Evolutionary conservation across 805 yeast genomes (phyloP).

Genomic region (Yarrowia sp.): DNA sequence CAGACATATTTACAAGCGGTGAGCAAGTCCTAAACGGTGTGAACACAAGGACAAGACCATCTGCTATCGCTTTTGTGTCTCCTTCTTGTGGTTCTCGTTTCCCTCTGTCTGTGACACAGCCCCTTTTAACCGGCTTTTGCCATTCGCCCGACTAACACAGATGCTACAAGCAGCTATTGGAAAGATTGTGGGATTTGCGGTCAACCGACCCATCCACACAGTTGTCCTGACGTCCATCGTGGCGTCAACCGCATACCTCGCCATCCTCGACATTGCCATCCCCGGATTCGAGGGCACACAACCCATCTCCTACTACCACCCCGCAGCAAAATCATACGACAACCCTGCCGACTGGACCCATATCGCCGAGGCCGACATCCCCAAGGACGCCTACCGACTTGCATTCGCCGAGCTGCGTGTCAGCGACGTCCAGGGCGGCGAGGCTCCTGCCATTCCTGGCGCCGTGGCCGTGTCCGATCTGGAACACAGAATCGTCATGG

Average conservation of each 20-base stretch:
- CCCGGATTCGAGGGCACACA: constrained; percentile 44
- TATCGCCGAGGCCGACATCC: constrained; percentile 36
- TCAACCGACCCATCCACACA: constrained; percentile 86
- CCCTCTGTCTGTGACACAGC: constrained; percentile 1
- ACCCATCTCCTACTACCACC: constrained; percentile 43
- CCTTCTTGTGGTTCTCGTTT: too few relatives aligned
- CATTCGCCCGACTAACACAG: constrained; percentile 29
- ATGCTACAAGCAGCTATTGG: constrained; percentile 37
- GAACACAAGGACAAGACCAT: too few relatives aligned
- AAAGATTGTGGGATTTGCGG: constrained; percentile 47
- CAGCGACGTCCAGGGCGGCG: constrained; percentile 42
- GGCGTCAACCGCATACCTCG: constrained; percentile 81
- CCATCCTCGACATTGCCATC: constrained; percentile 57
- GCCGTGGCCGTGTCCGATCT: constrained; percentile 40
- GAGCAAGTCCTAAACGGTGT: too few relatives aligned
- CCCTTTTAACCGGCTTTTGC: neutral
- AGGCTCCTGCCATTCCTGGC: constrained; percentile 41
- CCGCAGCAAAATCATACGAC: constrained; percentile 38
- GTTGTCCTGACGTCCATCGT: constrained; percentile 72
- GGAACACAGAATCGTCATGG: constrained; percentile 43
- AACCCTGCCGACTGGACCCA: constrained; percentile 37
- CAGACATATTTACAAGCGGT: too few relatives aligned
- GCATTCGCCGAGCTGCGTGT: constrained; percentile 44
- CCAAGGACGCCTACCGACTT: constrained; percentile 41
- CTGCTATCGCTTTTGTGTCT: too few relatives aligned